phyloP scores from a whole-genome alignment of 2,329 filamentous ascomycete species.

The Colletotrichum eleusines region DNA sequence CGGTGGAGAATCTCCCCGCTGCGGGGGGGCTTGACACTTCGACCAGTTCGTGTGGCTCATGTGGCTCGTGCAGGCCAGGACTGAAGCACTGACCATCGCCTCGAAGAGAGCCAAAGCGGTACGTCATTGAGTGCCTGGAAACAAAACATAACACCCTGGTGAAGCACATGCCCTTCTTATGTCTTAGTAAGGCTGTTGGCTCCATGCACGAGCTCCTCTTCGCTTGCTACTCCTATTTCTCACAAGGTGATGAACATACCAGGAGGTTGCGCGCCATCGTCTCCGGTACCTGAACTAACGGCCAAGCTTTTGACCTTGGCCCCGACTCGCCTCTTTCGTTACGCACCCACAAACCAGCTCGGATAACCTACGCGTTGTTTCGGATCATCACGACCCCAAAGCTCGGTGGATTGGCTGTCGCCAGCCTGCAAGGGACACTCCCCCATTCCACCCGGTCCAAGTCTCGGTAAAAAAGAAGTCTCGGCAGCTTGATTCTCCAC shows the following conservation, averaged over 20 bases:
- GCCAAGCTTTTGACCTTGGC: background rate
- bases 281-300: slow-evolving; percentile 13
- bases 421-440: background rate
- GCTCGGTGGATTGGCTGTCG: background rate
- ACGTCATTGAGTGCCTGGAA: slow-evolving; percentile 5
- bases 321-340: background rate
- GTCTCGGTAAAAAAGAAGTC: background rate
- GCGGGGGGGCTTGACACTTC: background rate
- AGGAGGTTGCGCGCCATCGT: background rate
- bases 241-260: background rate
- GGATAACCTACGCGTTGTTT: background rate
- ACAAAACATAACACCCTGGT: slow-evolving; percentile 2
- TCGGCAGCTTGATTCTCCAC: background rate
- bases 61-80: background rate
- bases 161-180: slow-evolving; percentile 1
- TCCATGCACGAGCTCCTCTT: background rate
- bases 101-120: background rate
- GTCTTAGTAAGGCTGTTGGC: background rate
- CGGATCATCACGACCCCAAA: background rate
- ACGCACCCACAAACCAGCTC: background rate
- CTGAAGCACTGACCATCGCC: background rate
- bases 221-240: background rate
- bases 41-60: slow-evolving; percentile 2
- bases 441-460: background rate
- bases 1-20: background rate